These are phyloP conservation scores for Ogataea kodamae DNA, from an alignment of 805 yeast species.

Conservation along the genomic window DNA sequence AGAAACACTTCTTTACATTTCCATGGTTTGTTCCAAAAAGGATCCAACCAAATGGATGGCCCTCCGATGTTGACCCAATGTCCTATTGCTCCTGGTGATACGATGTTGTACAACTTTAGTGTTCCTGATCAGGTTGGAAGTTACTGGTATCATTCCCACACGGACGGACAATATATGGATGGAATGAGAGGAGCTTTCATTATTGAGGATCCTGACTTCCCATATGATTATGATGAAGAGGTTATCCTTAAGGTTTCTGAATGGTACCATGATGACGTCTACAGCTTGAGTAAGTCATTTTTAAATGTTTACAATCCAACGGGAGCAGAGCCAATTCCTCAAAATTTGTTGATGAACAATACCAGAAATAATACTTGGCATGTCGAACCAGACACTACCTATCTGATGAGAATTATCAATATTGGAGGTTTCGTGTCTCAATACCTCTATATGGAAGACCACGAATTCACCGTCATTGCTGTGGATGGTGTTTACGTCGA, in stretches of 20 bases:
- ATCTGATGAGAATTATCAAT: conserved; percentile 75
- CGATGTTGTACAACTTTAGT: conserved; percentile 79
- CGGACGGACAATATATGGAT: conserved; percentile 86
- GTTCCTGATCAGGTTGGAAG: conserved; percentile 81
- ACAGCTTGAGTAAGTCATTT: conserved; percentile 52
- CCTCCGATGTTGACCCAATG: conserved; percentile 87
- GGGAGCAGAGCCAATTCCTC: conserved; percentile 98
- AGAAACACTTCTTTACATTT: conserved; percentile 80
- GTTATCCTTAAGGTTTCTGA: conserved; percentile 65
- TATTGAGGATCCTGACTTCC: conserved; percentile 59
- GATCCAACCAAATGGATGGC: conserved; percentile 82
- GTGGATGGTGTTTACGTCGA: conserved; percentile 89
- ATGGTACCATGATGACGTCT: conserved; percentile 76
- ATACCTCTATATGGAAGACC: conserved; percentile 85
- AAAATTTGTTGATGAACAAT: conserved; percentile 73
- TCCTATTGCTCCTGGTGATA: conserved; percentile 79
- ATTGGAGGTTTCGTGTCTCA: conserved; percentile 91
- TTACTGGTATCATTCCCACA: conserved; percentile 97
- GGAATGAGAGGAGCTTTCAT: conserved; percentile 83
- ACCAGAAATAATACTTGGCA: conserved; percentile 72
- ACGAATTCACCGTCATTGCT: conserved; percentile 80
- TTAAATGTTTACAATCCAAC: conserved; percentile 81
- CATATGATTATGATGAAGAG: conserved; percentile 81
- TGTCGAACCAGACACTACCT: conserved; percentile 83
- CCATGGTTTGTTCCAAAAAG: conserved; percentile 89